Evolutionary conservation across 192 early-diverging fungal species (phyloP).

Genomic region (Chytriomyces hyalinus): DNA sequence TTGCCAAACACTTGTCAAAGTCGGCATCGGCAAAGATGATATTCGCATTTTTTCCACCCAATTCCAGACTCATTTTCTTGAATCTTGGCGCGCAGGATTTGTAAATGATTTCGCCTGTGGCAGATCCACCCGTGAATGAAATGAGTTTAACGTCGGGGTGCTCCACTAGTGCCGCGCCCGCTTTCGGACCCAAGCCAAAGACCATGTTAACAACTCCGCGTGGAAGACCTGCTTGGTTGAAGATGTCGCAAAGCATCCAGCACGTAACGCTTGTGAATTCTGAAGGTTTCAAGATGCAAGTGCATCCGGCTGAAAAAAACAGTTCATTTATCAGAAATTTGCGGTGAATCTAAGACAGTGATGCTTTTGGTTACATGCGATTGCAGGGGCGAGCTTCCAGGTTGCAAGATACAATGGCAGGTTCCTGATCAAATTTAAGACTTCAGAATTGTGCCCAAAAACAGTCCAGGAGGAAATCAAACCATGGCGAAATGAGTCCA

Average conservation of each 20-base stretch:
- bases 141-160: slow-evolving; percentile 70
- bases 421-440: slow-evolving; percentile 23
- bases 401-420: slow-evolving; percentile 72
- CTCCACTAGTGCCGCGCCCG: slow-evolving; percentile 72
- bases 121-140: slow-evolving; percentile 80
- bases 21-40: slow-evolving; percentile 40
- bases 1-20: slow-evolving; percentile 57
- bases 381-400: slow-evolving; percentile 81
- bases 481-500: slow-evolving; percentile 74
- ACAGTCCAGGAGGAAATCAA: background rate
- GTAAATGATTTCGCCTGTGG: slow-evolving; percentile 68
- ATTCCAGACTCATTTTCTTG: slow-evolving; percentile 81
- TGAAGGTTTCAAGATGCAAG: slow-evolving; percentile 77
- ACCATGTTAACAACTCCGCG: slow-evolving; percentile 80
- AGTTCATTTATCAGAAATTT: slow-evolving; percentile 1
- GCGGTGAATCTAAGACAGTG: background rate
- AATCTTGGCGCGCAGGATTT: slow-evolving; percentile 64
- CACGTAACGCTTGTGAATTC: slow-evolving; percentile 56
- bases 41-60: slow-evolving; percentile 85
- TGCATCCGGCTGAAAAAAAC: slow-evolving; percentile 65
- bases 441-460: background rate
- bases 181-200: slow-evolving; percentile 71
- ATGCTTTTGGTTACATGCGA: slow-evolving; percentile 52
- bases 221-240: slow-evolving; percentile 75
- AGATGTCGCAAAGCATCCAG: slow-evolving; percentile 64